These are phyloP conservation scores for Trichoderma simmonsii DNA, from an alignment of 2,329 filamentous ascomycete species.

Conservation along the genomic window DNA sequence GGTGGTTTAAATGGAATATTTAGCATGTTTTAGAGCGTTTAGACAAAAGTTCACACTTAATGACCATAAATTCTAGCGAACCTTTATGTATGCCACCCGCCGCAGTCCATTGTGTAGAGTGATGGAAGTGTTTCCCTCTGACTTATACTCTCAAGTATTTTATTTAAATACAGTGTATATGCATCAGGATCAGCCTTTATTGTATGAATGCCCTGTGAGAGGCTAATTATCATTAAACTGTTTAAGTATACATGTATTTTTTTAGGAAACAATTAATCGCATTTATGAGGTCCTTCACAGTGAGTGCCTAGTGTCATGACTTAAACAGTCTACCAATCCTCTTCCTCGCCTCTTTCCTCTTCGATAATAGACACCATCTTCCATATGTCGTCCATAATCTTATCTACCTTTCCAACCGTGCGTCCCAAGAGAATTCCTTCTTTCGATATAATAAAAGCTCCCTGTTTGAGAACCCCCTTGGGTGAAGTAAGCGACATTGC, in stretches of 20 bases:
- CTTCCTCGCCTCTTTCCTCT: background rate
- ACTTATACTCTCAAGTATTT: background rate
- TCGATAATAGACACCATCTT: accelerated
- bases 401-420: background rate
- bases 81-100: background rate
- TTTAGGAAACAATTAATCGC: background rate
- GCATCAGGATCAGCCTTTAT: too few species aligned
- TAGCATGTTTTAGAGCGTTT: background rate
- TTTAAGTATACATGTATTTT: background rate
- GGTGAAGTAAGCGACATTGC: background rate
- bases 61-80: background rate
- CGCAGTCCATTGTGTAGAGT: background rate
- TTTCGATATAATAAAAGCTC: background rate
- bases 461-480: background rate
- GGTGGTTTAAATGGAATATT: background rate
- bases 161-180: background rate
- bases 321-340: background rate
- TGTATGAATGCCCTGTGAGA: background rate
- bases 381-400: background rate
- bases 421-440: background rate
- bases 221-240: background rate
- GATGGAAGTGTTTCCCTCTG: background rate
- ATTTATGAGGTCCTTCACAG: background rate
- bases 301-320: background rate
- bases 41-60: background rate